These are phyloP conservation scores for Sugiyamaella japonica DNA, from an alignment of 1,139 yeast genomes.

Conservation along the genomic window DNA sequence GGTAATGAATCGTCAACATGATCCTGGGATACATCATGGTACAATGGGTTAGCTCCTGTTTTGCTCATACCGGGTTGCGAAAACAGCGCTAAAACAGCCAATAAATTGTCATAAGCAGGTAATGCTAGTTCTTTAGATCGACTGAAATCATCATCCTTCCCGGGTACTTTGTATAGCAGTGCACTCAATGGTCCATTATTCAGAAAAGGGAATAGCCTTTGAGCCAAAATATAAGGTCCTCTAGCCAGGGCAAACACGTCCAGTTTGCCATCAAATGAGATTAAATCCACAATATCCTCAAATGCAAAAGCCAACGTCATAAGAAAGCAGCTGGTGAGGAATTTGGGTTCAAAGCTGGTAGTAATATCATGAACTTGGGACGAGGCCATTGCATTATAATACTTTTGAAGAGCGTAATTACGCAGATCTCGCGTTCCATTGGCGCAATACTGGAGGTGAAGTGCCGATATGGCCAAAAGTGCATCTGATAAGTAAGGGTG, in stretches of 20 bases:
- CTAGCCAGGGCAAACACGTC: slow-evolving; percentile 28
- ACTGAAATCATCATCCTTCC: slow-evolving; percentile 2
- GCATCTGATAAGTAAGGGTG: slow-evolving; percentile 24
- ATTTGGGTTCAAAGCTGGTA: slow-evolving; percentile 23
- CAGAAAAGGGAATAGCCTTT: slow-evolving; percentile 20
- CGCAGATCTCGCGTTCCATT: slow-evolving; percentile 20
- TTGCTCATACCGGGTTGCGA: background rate
- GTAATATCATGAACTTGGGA: slow-evolving; percentile 21
- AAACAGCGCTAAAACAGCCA: background rate
- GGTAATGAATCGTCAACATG: background rate
- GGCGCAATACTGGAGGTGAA: slow-evolving; percentile 25
- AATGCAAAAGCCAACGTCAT: slow-evolving; percentile 30
- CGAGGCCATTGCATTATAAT: slow-evolving; percentile 23
- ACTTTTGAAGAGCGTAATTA: slow-evolving; percentile 25
- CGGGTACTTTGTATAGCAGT: slow-evolving; percentile 13
- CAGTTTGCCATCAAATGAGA: slow-evolving; percentile 21
- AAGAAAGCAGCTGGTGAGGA: slow-evolving; percentile 27
- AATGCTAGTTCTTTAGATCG: background rate
- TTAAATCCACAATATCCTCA: slow-evolving; percentile 26
- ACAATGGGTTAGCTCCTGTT: background rate
- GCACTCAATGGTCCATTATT: slow-evolving; percentile 17
- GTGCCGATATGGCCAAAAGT: slow-evolving; percentile 26
- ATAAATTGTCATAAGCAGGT: slow-evolving; percentile 17
- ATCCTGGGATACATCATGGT: background rate
- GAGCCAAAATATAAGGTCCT: slow-evolving; percentile 28